Percentiles rank a stretch among this genome's conserved stretches.
These are phyloP conservation scores for Blepharisma japonicum DNA, from an alignment of 73 alveolate genomes.

Conservation along the genomic window DNA sequence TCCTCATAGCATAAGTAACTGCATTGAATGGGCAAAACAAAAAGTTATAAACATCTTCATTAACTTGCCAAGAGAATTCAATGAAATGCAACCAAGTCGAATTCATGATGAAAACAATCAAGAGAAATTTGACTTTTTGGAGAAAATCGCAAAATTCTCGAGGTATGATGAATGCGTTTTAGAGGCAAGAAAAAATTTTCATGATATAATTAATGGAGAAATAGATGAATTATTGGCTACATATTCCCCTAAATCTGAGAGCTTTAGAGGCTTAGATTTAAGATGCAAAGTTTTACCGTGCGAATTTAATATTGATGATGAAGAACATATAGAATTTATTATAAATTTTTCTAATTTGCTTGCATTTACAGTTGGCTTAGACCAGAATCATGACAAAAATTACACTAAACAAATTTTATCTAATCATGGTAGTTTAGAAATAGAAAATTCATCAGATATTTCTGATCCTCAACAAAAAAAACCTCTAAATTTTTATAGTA, in stretches of 20 bases:
- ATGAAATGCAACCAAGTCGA: not conserved
- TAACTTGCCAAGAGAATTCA: slow-evolving; percentile 76
- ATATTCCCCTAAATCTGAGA: too few species aligned
- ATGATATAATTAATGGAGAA: too few species aligned
- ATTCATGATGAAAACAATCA: not conserved
- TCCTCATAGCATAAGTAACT: slow-evolving; percentile 98
- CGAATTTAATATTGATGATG: too few species aligned
- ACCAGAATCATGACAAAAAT: not conserved
- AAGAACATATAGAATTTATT: too few species aligned
- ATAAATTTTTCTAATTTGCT: not conserved
- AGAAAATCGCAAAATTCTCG: too few species aligned
- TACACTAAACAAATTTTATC: not conserved
- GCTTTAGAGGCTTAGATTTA: too few species aligned
- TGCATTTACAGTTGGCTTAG: slow-evolving; percentile 34
- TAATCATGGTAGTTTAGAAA: not conserved
- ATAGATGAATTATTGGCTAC: too few species aligned
- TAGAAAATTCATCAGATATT: not conserved
- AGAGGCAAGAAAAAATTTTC: too few species aligned
- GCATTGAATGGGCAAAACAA: slow-evolving; percentile 99
- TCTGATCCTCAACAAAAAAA: not conserved
- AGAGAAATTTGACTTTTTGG: too few species aligned
- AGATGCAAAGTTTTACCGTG: too few species aligned
- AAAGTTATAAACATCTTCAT: slow-evolving; percentile 89
- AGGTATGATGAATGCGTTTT: too few species aligned
- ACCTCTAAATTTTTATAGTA: not conserved